Evolutionary conservation across 2,329 filamentous ascomycete genomes (phyloP).

Genomic region (Fusarium longipes): DNA sequence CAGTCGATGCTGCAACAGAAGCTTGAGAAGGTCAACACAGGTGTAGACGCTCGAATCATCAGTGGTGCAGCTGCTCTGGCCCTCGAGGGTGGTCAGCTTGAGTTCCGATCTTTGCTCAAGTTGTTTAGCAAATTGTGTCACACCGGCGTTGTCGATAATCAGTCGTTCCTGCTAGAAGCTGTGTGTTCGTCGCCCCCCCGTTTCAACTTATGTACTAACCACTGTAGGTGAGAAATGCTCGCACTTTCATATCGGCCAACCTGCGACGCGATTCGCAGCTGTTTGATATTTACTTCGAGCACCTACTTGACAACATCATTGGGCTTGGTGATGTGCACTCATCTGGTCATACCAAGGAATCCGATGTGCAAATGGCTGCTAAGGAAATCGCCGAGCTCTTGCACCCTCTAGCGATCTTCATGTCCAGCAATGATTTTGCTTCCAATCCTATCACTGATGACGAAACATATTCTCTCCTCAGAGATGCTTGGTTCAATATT

Average conservation of each 20-base stretch:
- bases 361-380: conserved; percentile 84
- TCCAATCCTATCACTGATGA: conserved; percentile 66
- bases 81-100: conserved; percentile 78
- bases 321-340: conserved; percentile 89
- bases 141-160: conserved; percentile 76
- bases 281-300: conserved; percentile 84
- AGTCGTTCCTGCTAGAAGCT: conserved; percentile 75
- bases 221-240: conserved; percentile 76
- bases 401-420: conserved; percentile 85
- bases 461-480: conserved; percentile 77
- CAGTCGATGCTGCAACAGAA: conserved; percentile 98
- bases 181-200: conserved; percentile 60
- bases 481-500: conserved; percentile 98
- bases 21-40: conserved; percentile 82
- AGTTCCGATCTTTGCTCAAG: conserved; percentile 88
- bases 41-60: conserved; percentile 87
- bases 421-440: conserved; percentile 72
- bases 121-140: conserved; percentile 81
- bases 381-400: conserved; percentile 89
- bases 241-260: conserved; percentile 79
- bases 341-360: conserved; percentile 76
- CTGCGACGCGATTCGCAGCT: conserved; percentile 76
- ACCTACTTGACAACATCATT: conserved; percentile 87
- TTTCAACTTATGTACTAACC: conserved; percentile 25
- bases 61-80: conserved; percentile 83